Base-by-base conservation (phyloP, 2,329 filamentous ascomycete species). In the Nigrograna mackinnonii region DNA sequence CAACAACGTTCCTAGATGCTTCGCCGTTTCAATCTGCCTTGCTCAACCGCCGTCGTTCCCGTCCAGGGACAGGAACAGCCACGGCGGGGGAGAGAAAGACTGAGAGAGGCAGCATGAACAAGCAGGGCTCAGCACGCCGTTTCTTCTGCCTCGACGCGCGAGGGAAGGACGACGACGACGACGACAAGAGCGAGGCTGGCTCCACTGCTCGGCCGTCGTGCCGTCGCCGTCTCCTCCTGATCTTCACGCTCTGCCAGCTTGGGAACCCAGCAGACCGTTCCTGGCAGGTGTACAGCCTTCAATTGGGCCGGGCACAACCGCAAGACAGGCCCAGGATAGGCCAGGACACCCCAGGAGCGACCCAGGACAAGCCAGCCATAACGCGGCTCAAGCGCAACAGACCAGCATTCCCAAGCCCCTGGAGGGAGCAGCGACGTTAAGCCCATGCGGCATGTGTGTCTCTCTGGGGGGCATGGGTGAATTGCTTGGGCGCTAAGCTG, bases 221-320 rank as follows among this genome's bases (percentile, higher is more conserved):
- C 42, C 42, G 42, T 44, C 21, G 22, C 31, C 39, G 32, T 24
- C 31, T 30, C 11, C 41, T 19, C 18, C 14, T 41, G 43, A 46
- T 46, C 43, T 37, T 44, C 42, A 20, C 40, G 36, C 41, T 22
- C 19, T 35, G 24, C 35, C 31, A 41, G 40, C 40, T 19, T 26
- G 34, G 22, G 37, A 22, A 54, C 60, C 61, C 61, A 59, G 57
- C 50, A 51, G 45, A 45, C 49, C 47, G 62, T 66, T 61, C 61
- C 63, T 60, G 61, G 57, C 47, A 41, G 41, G 35, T 32, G 34
- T 34, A 32, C 43, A 45, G 43, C 54, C 52, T 53, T 54, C 54
- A 50, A 61, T 55, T 61, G 57, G 64, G 50, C 61, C 62, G 61
- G 62, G 56, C 59, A 49, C 55, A 59, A 58, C 60, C 61, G 57